Percentiles rank a stretch among this genome's conserved stretches.
These are phyloP conservation scores for Fomes fomentarius DNA, from an alignment of 1,284 basidiomycete species.

Conservation along the genomic window DNA sequence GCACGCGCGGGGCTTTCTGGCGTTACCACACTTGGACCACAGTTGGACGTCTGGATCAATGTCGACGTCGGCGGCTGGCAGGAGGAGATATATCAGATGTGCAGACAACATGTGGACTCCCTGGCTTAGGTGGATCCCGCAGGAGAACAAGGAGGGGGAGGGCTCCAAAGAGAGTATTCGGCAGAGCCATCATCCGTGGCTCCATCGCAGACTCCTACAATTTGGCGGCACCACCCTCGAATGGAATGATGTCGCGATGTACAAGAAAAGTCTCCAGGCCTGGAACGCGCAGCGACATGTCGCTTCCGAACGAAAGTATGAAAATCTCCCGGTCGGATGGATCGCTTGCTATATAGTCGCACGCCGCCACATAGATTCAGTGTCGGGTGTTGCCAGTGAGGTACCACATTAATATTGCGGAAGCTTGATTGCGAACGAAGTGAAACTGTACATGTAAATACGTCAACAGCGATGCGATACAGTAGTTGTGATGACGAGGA, in stretches of 20 bases:
- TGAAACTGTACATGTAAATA: too few relatives aligned
- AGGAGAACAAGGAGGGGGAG: neutral
- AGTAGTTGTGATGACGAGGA: too few relatives aligned
- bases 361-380: too few relatives aligned
- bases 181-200: conserved; percentile 12
- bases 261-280: neutral
- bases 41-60: conserved; percentile 8
- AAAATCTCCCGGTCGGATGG: neutral
- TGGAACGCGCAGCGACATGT: neutral
- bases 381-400: too few relatives aligned
- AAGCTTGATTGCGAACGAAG: too few relatives aligned
- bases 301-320: neutral
- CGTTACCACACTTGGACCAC: too few relatives aligned
- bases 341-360: neutral
- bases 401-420: too few relatives aligned
- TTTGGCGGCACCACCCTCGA: conserved; percentile 3
- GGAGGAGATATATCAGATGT: neutral
- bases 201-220: conserved; percentile 9
- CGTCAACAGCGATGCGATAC: too few relatives aligned
- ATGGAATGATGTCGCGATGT: too few relatives aligned
- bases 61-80: neutral
- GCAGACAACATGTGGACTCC: neutral
- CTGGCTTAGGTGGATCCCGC: neutral
- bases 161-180: neutral
- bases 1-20: too few relatives aligned